These are phyloP conservation scores for Collybiopsis luxurians DNA, from an alignment of 768 basidiomycete genomes.

Conservation along the genomic window DNA sequence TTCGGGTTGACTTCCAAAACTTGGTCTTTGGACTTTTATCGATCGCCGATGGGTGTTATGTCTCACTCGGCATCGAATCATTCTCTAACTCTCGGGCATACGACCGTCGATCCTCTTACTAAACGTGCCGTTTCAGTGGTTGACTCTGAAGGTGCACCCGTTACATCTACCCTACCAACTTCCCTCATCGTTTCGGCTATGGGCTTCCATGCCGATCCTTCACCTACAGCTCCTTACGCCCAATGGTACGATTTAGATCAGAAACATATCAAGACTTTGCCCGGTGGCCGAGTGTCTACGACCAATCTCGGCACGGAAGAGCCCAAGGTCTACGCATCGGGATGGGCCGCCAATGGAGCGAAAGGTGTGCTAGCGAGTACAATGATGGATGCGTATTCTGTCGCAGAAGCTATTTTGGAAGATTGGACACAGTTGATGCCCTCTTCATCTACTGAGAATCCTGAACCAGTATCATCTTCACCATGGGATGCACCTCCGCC, in stretches of 20 bases:
- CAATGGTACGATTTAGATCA: conserved; percentile 56
- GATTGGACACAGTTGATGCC: conserved; percentile 39
- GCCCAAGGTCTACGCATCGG: conserved; percentile 73
- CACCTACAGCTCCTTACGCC: conserved; percentile 23
- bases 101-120: conserved; percentile 47
- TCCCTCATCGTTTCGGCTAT: conserved; percentile 85
- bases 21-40: conserved; percentile 83
- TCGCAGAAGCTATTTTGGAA: conserved; percentile 66
- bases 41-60: conserved; percentile 55
- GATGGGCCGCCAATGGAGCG: conserved; percentile 92
- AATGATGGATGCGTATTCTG: conserved; percentile 87
- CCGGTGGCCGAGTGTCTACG: conserved; percentile 45
- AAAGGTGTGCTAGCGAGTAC: conserved; percentile 89
- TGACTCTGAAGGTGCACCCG: conserved; percentile 15
- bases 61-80: conserved; percentile 20
- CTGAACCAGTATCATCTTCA: conserved; percentile 6
- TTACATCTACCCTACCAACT: conserved; percentile 48
- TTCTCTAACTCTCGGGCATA: conserved; percentile 59
- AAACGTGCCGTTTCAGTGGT: conserved; percentile 54
- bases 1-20: conserved; percentile 55
- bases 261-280: conserved; percentile 52
- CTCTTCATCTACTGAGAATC: conserved; percentile 13
- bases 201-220: conserved; percentile 76
- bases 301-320: conserved; percentile 36
- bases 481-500: conserved; percentile 32